Evolutionary conservation across 1,284 basidiomycete species (phyloP), one percentile per base, ranked within the genome.

Genomic region (Athelia sp.): DNA sequence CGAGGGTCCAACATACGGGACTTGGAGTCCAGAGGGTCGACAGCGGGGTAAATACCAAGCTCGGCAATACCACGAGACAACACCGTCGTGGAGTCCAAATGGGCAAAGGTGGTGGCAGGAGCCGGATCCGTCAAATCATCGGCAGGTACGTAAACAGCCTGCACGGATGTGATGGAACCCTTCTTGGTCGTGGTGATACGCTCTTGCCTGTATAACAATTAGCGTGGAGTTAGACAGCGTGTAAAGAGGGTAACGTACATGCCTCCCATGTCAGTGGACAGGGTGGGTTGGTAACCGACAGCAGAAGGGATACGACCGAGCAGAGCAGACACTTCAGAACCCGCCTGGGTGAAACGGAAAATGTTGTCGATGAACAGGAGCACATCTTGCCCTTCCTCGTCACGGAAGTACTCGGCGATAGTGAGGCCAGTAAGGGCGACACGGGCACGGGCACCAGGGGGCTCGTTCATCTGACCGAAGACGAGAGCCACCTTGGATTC

Each of bases 391-490:
- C 96, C 96, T 78, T 99, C 95, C 77, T 98, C 95, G 67, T 99
- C 96, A 89, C 96, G 95, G 96, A 99, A 99, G 81, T 98, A 99
- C 78, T 99, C 96, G 62, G 96, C 96, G 61, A 98, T 97, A 68
- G 96, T 98, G 56, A 99, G 79, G 76, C 96, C 96, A 63, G 96
- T 98, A 64, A 99, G 86, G 56, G 96, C 96, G 65, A 98, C 96
- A 90, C 96, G 96, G 68, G 96, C 96, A 89, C 96, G 95, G 64
- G 96, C 96, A 86, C 96, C 96, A 64, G 96, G 96, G 71, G 96
- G 96, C 81, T 99, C 96, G 81, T 99, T 99, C 96, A 99, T 99
- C 79, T 99, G 96, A 81, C 96, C 96, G 81, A 99, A 99, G 62
- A 99, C 96, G 58, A 99, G 87, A 64, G 96, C 95, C 75, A 98